Percentiles rank a stretch among this genome's conserved stretches.
These are phyloP conservation scores for Arthrobotrys entomopaga DNA, from an alignment of 2,329 filamentous ascomycete species.

Conservation along the genomic window DNA sequence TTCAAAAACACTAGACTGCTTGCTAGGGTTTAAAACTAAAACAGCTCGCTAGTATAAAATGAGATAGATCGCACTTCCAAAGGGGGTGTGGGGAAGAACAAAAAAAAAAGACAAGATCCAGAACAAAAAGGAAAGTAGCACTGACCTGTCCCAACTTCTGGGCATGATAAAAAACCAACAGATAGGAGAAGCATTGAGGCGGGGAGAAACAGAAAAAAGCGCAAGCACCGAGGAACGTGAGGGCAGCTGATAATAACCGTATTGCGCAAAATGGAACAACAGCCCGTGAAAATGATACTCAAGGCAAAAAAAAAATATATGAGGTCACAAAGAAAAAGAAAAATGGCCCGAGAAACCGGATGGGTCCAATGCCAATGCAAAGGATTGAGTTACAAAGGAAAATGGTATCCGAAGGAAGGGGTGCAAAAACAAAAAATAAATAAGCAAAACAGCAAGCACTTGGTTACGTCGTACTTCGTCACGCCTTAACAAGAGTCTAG, in stretches of 20 bases:
- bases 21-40: constrained; percentile 8
- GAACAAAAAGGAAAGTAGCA: constrained; percentile 34
- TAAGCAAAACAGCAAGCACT: constrained; percentile 18
- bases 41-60: background rate
- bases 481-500: constrained; percentile 20
- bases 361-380: background rate
- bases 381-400: constrained; percentile 38
- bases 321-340: constrained; percentile 18
- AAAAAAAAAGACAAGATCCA: constrained; percentile 14
- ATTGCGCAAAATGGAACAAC: constrained; percentile 46
- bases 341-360: constrained; percentile 18
- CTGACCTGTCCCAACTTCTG: constrained; percentile 41
- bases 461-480: constrained; percentile 33
- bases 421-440: constrained; percentile 38
- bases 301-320: constrained; percentile 30
- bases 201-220: constrained; percentile 8
- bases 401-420: constrained; percentile 49
- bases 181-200: background rate
- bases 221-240: constrained; percentile 37
- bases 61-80: no score
- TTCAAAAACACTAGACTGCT: constrained; percentile 8
- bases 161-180: constrained; percentile 31
- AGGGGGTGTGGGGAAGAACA: constrained; percentile 14
- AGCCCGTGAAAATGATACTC: constrained; percentile 48
- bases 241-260: constrained; percentile 42